phyloP scores from a whole-genome alignment of 1,284 basidiomycete genomes.

The Xerocomus alliaceus region DNA sequence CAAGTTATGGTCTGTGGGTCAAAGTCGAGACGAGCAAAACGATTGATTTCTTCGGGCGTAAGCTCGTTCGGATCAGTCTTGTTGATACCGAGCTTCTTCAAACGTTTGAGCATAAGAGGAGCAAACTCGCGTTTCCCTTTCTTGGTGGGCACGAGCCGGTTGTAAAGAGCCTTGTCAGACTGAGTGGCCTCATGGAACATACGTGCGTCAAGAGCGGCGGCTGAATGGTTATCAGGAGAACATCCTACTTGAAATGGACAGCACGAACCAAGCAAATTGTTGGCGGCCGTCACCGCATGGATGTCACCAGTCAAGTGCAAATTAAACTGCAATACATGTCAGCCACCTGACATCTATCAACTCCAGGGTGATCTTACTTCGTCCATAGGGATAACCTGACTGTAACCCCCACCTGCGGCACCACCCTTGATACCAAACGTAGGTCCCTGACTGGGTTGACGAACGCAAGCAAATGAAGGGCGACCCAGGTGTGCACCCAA shows the following conservation, averaged over 20 bases:
- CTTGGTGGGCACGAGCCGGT: slow-evolving; percentile 89
- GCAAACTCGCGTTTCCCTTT: slow-evolving; percentile 96
- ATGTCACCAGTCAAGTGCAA: slow-evolving; percentile 98
- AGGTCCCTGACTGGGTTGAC: slow-evolving; percentile 97
- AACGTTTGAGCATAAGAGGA: slow-evolving; percentile 94
- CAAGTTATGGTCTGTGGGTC: slow-evolving; percentile 94
- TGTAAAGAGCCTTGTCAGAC: slow-evolving; percentile 94
- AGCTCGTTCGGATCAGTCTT: slow-evolving; percentile 94
- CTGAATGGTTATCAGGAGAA: slow-evolving; percentile 48
- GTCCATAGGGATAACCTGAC: slow-evolving; percentile 99
- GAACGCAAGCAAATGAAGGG: slow-evolving; percentile 96
- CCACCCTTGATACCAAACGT: slow-evolving; percentile 99
- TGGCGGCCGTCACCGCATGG: slow-evolving; percentile 96
- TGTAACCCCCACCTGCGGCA: slow-evolving; percentile 98
- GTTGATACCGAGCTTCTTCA: slow-evolving; percentile 94
- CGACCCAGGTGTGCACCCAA: slow-evolving; percentile 94
- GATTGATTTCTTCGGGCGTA: slow-evolving; percentile 89
- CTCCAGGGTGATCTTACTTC: slow-evolving; percentile 64
- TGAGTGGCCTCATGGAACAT: slow-evolving; percentile 99
- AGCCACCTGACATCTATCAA: slow-evolving; percentile 1
- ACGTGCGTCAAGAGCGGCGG: slow-evolving; percentile 95
- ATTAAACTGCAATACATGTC: slow-evolving; percentile 72
- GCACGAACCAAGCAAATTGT: slow-evolving; percentile 85
- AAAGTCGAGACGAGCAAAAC: slow-evolving; percentile 92
- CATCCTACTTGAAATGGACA: not conserved